phyloP scores from a whole-genome alignment of 352 stramenopile genomes.

The Pseudoperonospora humuli region DNA sequence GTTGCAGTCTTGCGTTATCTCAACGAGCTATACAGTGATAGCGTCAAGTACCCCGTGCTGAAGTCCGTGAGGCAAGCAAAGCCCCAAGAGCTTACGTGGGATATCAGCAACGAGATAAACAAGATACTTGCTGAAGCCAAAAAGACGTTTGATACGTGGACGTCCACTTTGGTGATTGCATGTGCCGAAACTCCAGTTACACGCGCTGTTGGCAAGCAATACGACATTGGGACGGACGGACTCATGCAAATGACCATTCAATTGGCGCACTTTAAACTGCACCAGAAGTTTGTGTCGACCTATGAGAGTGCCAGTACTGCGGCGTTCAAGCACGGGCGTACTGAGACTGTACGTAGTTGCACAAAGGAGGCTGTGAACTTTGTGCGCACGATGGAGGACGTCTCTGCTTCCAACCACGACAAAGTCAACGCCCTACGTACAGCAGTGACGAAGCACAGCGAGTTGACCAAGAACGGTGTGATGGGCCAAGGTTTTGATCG shows the following conservation, averaged over 20 bases:
- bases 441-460: slow-evolving; percentile 82
- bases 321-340: slow-evolving; percentile 88
- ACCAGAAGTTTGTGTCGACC: slow-evolving; percentile 75
- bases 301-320: slow-evolving; percentile 87
- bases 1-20: slow-evolving; percentile 85
- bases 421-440: slow-evolving; percentile 54
- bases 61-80: slow-evolving; percentile 22
- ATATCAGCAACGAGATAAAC: slow-evolving; percentile 48
- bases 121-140: slow-evolving; percentile 63
- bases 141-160: slow-evolving; percentile 62
- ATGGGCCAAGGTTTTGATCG: slow-evolving; percentile 88
- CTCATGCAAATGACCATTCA: slow-evolving; percentile 90
- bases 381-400: slow-evolving; percentile 59
- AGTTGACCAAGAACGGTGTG: slow-evolving; percentile 85
- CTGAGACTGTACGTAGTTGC: slow-evolving; percentile 84
- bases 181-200: slow-evolving; percentile 72
- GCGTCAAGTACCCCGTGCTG: slow-evolving; percentile 64
- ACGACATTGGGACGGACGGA: slow-evolving; percentile 82
- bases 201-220: slow-evolving; percentile 44
- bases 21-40: slow-evolving; percentile 84
- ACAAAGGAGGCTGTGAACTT: slow-evolving; percentile 81
- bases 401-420: slow-evolving; percentile 40
- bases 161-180: slow-evolving; percentile 48
- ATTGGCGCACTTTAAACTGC: slow-evolving; percentile 79
- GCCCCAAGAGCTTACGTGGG: slow-evolving; percentile 49